Evolutionary conservation across 331 rosid genomes (phyloP).

Genomic region (Spiraea crenata): DNA sequence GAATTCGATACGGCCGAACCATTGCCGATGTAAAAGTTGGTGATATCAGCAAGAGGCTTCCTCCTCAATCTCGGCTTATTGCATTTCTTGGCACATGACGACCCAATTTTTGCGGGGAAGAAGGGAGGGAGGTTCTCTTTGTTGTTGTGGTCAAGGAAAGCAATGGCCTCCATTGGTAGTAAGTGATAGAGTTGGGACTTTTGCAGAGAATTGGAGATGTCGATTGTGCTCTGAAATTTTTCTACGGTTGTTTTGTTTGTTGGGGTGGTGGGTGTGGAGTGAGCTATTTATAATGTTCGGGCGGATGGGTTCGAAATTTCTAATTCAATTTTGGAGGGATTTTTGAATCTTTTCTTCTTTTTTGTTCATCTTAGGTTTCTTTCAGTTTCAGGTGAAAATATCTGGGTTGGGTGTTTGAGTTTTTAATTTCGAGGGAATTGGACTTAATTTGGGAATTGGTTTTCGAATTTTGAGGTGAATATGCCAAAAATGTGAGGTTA

Average conservation of each 20-base stretch:
- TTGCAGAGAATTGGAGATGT: not conserved
- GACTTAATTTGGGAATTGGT: not conserved
- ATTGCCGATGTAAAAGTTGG: constrained; percentile 11
- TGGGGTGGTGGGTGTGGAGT: not conserved
- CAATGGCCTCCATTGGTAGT: not conserved
- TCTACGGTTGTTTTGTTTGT: not conserved
- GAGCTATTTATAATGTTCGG: not conserved
- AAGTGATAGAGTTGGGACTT: not conserved
- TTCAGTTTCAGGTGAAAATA: not conserved
- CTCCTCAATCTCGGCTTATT: constrained; percentile 11
- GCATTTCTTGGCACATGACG: constrained; percentile 21
- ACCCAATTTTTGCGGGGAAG: not conserved
- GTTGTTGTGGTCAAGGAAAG: constrained; percentile 9
- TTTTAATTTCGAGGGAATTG: not conserved
- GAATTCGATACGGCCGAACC: not conserved
- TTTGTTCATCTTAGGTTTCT: too few relatives aligned
- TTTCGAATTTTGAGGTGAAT: not conserved
- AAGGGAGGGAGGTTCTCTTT: constrained; percentile 31
- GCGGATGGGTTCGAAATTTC: not conserved
- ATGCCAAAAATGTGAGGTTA: not conserved
- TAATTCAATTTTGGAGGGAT: constrained; percentile 1
- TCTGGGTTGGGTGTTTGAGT: not conserved
- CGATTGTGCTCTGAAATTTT: too few relatives aligned
- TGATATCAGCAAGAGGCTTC: constrained; percentile 42
- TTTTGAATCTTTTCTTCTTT: too few relatives aligned